Base-by-base conservation (phyloP, 805 yeast species). In the Wickerhamomyces chaumierensis region DNA sequence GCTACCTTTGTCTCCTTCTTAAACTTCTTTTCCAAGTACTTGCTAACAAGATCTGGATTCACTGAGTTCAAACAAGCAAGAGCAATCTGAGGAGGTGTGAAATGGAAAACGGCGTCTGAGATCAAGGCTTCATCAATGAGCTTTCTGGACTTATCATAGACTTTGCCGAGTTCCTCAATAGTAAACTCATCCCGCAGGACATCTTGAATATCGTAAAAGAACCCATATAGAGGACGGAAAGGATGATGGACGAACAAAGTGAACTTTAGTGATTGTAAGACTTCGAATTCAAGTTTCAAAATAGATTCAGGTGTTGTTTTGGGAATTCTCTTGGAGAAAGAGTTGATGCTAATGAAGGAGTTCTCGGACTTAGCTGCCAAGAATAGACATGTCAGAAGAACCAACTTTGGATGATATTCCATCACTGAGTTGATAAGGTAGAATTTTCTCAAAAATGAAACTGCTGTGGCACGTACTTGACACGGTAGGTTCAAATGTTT, bases 31-130 rank as follows among this genome's bases (percentile, higher is more conserved):
- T 70, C 69, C 45, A 90, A 59, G 58, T 88, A 88, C 44, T 75
- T 67, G 39, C 73, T 74, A 2, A 82, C 73, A 31, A 83, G 60
- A 18, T 69, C 73, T 44, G 69, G 75, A 57, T 86, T 83, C 13
- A 69, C 73, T 39, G 71, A 68, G 61, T 81, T 74, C 53, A 88
- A 66, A 14, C 92, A 85, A 0, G 96, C 92, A 38, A 92, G 63
- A 1, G 97, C 96, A 23, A 92, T 84, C 53, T 92, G 98, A 1
- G 97, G 95, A 1, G 99, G 99, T 0, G 97, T 79, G 60, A 63
- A 90, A 28, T 76, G 63, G 49, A 85, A 90, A 8, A 71, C 64
- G 3, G 74, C 88, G 54, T 92, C 95, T 16, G 90, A 76, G 28
- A 80, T 62, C 32, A 85, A 63, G n/a, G 84, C 71, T 19, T 78